These are phyloP conservation scores for Coccomyxa sp. DNA, from an alignment of 139 green algal genomes.

Conservation along the genomic window DNA sequence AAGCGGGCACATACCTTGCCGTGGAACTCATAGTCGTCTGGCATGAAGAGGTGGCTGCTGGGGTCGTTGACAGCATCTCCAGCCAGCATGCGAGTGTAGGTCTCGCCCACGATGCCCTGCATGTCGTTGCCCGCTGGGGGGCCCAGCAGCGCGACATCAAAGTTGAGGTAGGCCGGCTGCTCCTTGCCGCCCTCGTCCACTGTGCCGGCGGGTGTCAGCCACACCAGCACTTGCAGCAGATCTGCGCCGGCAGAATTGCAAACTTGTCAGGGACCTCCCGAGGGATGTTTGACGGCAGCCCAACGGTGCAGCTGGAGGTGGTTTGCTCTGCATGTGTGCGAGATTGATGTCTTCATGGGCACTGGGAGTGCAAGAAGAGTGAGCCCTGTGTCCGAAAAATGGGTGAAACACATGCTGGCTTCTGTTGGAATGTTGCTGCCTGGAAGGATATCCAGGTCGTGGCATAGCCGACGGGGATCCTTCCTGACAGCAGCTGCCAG, in stretches of 20 bases:
- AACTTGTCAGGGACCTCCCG: too few relatives aligned
- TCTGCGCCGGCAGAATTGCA: not conserved
- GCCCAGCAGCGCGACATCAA: not conserved
- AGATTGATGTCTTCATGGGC: too few relatives aligned
- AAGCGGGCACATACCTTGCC: not conserved
- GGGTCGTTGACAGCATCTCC: not conserved
- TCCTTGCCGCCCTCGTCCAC: not conserved
- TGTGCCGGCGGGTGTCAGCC: not conserved
- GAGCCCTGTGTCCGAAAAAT: too few relatives aligned
- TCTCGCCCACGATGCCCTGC: not conserved
- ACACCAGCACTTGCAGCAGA: not conserved
- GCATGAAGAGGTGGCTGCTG: not conserved
- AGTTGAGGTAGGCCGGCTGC: slow-evolving; percentile 8
- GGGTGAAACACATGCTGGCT: too few relatives aligned
- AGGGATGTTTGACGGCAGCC: too few relatives aligned
- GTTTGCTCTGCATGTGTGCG: too few relatives aligned
- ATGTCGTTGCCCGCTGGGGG: not conserved
- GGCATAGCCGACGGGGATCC: too few relatives aligned
- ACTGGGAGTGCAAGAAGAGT: too few relatives aligned
- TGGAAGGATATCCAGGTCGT: too few relatives aligned
- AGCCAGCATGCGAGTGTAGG: not conserved
- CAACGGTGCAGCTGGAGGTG: too few relatives aligned
- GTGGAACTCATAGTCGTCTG: not conserved
- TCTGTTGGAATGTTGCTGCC: too few relatives aligned
- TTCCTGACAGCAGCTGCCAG: too few relatives aligned